Conservation (phyloP, 176 grass and related monocot genomes). For the Poa annua region DNA sequence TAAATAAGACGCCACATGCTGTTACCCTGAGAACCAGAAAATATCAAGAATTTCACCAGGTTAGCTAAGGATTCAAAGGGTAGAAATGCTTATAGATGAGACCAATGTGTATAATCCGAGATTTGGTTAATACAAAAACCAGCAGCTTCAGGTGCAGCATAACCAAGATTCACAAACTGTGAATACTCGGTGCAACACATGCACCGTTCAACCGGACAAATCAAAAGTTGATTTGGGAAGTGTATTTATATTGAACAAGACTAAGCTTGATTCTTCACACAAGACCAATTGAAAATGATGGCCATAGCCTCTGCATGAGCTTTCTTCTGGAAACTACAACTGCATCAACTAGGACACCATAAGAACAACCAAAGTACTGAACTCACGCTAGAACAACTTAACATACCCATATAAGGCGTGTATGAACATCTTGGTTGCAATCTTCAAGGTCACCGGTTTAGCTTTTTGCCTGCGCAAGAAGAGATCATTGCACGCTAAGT, state of each 20-base stretch:
- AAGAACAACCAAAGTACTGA: not conserved
- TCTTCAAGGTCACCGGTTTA: constrained; percentile 55
- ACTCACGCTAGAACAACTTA: not conserved
- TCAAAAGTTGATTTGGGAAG: not conserved
- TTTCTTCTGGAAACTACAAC: not conserved
- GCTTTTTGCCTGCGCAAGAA: constrained; percentile 52
- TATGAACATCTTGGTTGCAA: constrained; percentile 64
- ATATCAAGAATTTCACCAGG: not conserved
- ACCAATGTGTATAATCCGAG: not conserved
- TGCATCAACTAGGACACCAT: not conserved
- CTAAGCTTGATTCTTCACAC: not conserved
- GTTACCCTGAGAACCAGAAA: constrained; percentile 45
- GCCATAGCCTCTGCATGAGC: not conserved
- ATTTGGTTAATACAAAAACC: not conserved
- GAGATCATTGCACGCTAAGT: constrained; percentile 2
- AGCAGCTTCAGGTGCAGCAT: not conserved
- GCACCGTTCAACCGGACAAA: not conserved
- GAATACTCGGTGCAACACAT: not conserved
- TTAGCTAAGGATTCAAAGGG: not conserved
- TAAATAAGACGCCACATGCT: constrained; percentile 43
- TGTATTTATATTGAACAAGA: not conserved
- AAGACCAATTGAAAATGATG: not conserved
- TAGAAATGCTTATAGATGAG: not conserved
- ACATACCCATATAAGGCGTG: constrained; percentile 71
- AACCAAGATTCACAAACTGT: not conserved